Conservation (phyloP, 2,329 filamentous ascomycete genomes). For the Helicocarpus griseus region DNA sequence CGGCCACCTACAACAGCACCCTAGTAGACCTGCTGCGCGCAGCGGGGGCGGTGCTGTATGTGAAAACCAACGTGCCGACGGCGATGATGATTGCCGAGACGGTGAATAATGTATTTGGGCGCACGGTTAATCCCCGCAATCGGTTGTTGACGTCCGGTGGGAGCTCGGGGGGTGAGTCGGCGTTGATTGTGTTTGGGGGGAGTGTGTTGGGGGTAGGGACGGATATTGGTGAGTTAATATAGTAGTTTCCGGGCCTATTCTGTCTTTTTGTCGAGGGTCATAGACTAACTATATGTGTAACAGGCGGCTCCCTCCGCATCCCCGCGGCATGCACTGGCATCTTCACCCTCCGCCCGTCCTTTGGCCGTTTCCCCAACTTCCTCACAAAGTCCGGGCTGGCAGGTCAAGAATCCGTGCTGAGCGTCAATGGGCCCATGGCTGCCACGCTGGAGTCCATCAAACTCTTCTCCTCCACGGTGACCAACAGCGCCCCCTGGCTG, state of each 20-base stretch:
- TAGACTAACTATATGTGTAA: no score
- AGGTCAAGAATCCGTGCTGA: slow-evolving; percentile 31
- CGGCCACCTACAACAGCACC: slow-evolving; percentile 45
- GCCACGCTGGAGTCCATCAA: slow-evolving; percentile 23
- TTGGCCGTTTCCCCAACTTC: slow-evolving; percentile 46
- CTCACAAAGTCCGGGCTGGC: slow-evolving; percentile 40
- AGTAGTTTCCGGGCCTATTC: no score
- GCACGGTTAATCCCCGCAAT: slow-evolving; percentile 29
- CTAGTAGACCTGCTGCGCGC: slow-evolving; percentile 49
- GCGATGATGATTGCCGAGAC: slow-evolving; percentile 39
- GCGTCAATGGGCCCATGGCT: slow-evolving; percentile 32
- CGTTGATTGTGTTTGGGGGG: slow-evolving; percentile 24
- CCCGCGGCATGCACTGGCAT: slow-evolving; percentile 44
- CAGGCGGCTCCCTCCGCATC: slow-evolving; percentile 33
- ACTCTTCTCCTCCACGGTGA: slow-evolving; percentile 26
- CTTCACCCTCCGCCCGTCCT: slow-evolving; percentile 45
- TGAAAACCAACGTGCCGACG: slow-evolving; percentile 31
- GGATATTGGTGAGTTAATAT: slow-evolving; percentile 28
- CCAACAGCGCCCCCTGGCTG: slow-evolving; percentile 27
- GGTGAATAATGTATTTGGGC: slow-evolving; percentile 34
- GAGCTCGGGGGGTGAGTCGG: slow-evolving; percentile 30
- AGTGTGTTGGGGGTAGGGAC: slow-evolving; percentile 31
- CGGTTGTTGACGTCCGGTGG: slow-evolving; percentile 25
- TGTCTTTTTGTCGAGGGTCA: no score
- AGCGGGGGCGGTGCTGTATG: slow-evolving; percentile 39